A percentile compares a stretch with the other conserved stretches of the same genome.
Conservation (phyloP, 352 stramenopile species). For the Pythium aristosporum region DNA sequence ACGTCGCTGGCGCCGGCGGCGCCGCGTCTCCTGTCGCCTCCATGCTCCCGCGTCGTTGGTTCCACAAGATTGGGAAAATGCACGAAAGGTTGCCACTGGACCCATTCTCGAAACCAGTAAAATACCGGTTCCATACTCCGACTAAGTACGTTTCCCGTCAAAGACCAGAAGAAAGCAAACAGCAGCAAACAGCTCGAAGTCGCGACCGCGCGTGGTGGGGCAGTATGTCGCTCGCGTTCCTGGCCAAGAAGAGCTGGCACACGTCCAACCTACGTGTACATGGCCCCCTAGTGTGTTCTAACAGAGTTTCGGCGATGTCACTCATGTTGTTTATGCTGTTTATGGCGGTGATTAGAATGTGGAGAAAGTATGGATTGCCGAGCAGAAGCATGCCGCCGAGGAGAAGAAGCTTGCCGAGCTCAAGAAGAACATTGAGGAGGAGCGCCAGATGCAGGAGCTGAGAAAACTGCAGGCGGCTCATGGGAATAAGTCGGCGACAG, state of each 20-base stretch:
- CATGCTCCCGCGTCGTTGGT: constrained; percentile 7
- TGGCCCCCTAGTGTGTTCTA: constrained; percentile 5
- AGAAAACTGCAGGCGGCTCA: constrained; percentile 86
- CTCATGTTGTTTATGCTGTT: background rate
- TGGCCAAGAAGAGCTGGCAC: constrained; percentile 98
- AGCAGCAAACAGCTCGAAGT: constrained; percentile 3
- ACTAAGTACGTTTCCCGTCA: constrained; percentile 7
- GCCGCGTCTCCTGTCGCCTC: constrained; percentile 2
- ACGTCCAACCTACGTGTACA: constrained; percentile 91
- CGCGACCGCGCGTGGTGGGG: constrained; percentile 4
- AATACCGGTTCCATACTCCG: constrained; percentile 1
- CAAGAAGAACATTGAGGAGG: constrained; percentile 95
- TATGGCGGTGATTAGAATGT: constrained; percentile 86
- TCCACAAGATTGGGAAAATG: too few relatives aligned
- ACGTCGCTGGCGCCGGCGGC: constrained; percentile 1
- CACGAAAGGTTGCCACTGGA: constrained; percentile 11
- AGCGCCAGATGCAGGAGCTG: constrained; percentile 95
- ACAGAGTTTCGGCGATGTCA: background rate
- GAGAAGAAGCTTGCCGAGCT: constrained; percentile 93
- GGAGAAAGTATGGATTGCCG: constrained; percentile 97
- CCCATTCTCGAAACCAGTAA: background rate
- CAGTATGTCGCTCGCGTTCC: constrained; percentile 90
- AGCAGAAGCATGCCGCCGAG: constrained; percentile 94
- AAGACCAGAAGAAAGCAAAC: background rate
- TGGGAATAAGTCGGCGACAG: constrained; percentile 72